Conservation (phyloP, 1,139 yeast genomes). For the Candida tropicalis region DNA sequence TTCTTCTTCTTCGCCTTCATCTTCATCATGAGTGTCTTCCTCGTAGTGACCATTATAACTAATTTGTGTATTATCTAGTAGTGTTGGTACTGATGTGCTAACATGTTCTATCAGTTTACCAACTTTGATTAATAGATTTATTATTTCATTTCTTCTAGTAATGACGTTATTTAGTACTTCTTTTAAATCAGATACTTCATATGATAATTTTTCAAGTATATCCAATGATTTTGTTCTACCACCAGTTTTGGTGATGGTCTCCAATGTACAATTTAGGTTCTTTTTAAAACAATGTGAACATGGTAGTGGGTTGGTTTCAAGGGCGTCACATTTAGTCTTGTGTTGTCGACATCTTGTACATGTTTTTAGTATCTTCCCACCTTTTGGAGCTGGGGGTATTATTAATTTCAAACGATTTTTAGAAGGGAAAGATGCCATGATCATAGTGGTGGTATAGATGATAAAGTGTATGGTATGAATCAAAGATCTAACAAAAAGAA, state of each 20-base stretch:
- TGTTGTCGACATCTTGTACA: constrained; percentile 67
- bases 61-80: constrained; percentile 1
- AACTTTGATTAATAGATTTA: constrained; percentile 25
- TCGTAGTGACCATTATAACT: neutral
- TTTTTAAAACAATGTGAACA: constrained; percentile 60
- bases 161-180: constrained; percentile 21
- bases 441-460: constrained; percentile 16
- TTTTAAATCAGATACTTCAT: constrained; percentile 25
- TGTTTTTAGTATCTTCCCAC: constrained; percentile 48
- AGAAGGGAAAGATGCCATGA: constrained; percentile 23
- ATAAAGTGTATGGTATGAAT: neutral
- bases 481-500: neutral
- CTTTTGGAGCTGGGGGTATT: constrained; percentile 21
- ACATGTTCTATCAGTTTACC: constrained; percentile 17
- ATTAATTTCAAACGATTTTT: constrained; percentile 26
- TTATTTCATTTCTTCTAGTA: constrained; percentile 27
- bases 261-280: constrained; percentile 55
- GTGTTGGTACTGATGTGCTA: constrained; percentile 8
- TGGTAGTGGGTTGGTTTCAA: constrained; percentile 50
- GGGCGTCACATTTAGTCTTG: constrained; percentile 66
- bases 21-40: neutral
- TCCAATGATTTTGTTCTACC: constrained; percentile 32
- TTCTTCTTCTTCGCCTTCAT: neutral
- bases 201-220: constrained; percentile 32
- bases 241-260: constrained; percentile 32